Conservation (phyloP, 176 grass and related monocot genomes). For the Carex scoparia region DNA sequence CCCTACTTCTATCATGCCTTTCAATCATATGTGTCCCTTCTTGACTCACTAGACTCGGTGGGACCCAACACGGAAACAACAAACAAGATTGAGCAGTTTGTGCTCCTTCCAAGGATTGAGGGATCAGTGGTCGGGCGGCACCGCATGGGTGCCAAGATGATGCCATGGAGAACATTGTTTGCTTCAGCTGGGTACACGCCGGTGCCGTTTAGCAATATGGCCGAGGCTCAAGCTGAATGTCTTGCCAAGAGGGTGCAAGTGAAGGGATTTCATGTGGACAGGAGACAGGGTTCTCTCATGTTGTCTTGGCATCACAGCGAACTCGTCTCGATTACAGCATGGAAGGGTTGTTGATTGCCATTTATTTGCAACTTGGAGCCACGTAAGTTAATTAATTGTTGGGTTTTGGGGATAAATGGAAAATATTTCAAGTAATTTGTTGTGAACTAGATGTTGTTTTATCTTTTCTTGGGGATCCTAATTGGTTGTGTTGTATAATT, state of each 20-base stretch:
- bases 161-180: constrained; percentile 48
- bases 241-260: constrained; percentile 74
- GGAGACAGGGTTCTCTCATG: constrained; percentile 37
- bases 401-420: background rate
- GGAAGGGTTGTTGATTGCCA: constrained; percentile 51
- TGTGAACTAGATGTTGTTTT: background rate
- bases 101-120: constrained; percentile 69
- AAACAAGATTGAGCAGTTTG: constrained; percentile 56
- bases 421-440: background rate
- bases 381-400: constrained; percentile 10
- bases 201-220: constrained; percentile 44
- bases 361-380: background rate
- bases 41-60: constrained; percentile 71
- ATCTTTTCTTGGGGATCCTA: background rate
- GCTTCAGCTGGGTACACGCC: constrained; percentile 42
- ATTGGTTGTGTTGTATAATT: background rate
- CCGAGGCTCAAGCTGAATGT: constrained; percentile 68
- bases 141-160: constrained; percentile 25
- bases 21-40: constrained; percentile 59
- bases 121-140: constrained; percentile 42
- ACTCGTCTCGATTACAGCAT: constrained; percentile 63
- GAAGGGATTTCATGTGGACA: constrained; percentile 82
- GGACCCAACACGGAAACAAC: constrained; percentile 51
- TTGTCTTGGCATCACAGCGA: constrained; percentile 63
- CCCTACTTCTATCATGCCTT: constrained; percentile 70